Evolutionary conservation across 1,284 basidiomycete genomes (phyloP).

Genomic region (Lignosus rhinocerotis): DNA sequence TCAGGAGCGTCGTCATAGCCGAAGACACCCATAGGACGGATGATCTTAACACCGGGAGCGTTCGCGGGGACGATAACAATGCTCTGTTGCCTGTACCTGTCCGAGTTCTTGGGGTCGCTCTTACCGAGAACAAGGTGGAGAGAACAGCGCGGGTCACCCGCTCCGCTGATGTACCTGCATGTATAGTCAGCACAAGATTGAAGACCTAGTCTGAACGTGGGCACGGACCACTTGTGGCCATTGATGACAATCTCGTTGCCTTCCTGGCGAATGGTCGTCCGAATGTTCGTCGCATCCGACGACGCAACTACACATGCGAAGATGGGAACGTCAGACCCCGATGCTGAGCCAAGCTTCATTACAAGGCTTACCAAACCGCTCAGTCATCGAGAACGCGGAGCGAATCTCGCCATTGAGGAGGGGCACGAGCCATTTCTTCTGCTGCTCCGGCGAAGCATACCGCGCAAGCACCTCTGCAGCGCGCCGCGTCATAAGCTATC

Average conservation of each 20-base stretch:
- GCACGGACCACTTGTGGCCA: conserved; percentile 89
- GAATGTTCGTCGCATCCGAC: conserved; percentile 95
- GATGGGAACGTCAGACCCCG: neutral
- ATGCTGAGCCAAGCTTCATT: neutral
- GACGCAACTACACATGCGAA: conserved; percentile 72
- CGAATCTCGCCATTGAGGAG: conserved; percentile 92
- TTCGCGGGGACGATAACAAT: conserved; percentile 92
- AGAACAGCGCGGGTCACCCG: conserved; percentile 89
- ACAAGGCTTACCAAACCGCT: conserved; percentile 72
- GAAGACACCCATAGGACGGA: conserved; percentile 91
- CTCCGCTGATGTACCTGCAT: conserved; percentile 92
- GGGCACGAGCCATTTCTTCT: conserved; percentile 88
- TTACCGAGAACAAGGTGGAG: conserved; percentile 95
- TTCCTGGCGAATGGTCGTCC: conserved; percentile 83
- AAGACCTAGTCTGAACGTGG: neutral
- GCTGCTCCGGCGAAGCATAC: conserved; percentile 88
- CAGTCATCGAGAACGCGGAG: conserved; percentile 94
- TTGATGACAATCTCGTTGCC: conserved; percentile 92
- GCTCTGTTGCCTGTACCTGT: conserved; percentile 83
- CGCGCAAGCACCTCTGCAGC: conserved; percentile 88
- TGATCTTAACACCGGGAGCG: conserved; percentile 83
- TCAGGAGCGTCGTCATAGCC: conserved; percentile 96
- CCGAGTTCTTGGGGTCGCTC: conserved; percentile 76
- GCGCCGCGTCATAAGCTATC: neutral
- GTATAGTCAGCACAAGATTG: conserved; percentile 1